These are phyloP conservation scores for Aspergillus fumigatiaffinis DNA, from an alignment of 2,329 filamentous ascomycete species.

Conservation along the genomic window DNA sequence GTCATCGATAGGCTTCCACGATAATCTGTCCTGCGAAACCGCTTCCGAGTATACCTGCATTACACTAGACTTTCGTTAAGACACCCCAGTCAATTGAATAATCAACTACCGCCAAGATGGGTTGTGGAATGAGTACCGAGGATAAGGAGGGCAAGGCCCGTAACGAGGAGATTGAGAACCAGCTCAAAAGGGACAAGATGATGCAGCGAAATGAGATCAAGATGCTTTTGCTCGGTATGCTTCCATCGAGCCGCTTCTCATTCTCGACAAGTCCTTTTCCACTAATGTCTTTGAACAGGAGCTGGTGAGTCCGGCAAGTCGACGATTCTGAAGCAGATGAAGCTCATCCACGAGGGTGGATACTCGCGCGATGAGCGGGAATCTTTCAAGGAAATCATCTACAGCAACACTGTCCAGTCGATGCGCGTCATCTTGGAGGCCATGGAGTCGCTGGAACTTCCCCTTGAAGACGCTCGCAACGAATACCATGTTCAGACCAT, in stretches of 20 bases:
- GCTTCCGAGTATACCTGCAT: conserved; percentile 2
- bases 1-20: conserved; percentile 4
- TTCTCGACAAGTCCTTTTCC: neutral
- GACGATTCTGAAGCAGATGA: conserved; percentile 95
- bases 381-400: conserved; percentile 69
- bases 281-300: conserved; percentile 50
- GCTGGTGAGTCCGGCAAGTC: conserved; percentile 98
- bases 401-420: conserved; percentile 67
- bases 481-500: conserved; percentile 98
- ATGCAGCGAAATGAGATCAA: conserved; percentile 99
- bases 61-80: conserved; percentile 2
- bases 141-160: conserved; percentile 99
- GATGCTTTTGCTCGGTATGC: conserved; percentile 93
- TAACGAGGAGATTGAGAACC: conserved; percentile 99
- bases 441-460: conserved; percentile 68
- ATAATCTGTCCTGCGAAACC: conserved; percentile 2
- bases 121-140: conserved; percentile 99
- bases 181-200: conserved; percentile 97
- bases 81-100: conserved; percentile 9
- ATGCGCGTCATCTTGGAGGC: conserved; percentile 68
- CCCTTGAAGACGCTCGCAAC: conserved; percentile 84
- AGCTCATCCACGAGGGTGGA: conserved; percentile 97
- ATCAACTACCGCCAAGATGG: conserved; percentile 67
- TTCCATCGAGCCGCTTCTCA: neutral
- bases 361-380: conserved; percentile 86